A percentile compares a stretch with the other conserved stretches of the same genome.
Evolutionary conservation across 2,329 filamentous ascomycete genomes (phyloP).

Genomic region (Calonectria leucothoes): DNA sequence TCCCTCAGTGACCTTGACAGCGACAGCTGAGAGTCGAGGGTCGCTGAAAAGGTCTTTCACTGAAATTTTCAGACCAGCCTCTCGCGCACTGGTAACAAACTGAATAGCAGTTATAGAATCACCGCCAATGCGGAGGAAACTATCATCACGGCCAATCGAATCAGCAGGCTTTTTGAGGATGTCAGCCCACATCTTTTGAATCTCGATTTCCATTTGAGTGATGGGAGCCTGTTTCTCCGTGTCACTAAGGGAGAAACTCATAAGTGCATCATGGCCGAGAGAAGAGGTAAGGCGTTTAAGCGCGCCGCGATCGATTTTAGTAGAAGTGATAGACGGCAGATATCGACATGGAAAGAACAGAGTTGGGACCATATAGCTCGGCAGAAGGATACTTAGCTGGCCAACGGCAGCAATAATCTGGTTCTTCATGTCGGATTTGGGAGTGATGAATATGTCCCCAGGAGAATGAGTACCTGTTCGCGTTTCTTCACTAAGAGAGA

Average conservation of each 20-base stretch:
- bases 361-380: slow-evolving; percentile 30
- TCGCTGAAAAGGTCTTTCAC: slow-evolving; percentile 22
- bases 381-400: slow-evolving; percentile 5
- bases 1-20: neutral
- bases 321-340: slow-evolving; percentile 4
- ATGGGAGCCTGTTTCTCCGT: neutral
- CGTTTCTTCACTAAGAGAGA: neutral
- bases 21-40: neutral
- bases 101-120: slow-evolving; percentile 41
- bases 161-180: neutral
- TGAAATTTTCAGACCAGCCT: slow-evolving; percentile 2
- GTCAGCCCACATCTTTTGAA: neutral
- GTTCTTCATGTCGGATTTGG: neutral
- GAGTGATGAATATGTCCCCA: neutral
- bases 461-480: neutral
- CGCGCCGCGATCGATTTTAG: slow-evolving; percentile 24
- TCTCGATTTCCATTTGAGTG: neutral
- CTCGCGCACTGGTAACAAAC: slow-evolving; percentile 17
- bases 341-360: slow-evolving; percentile 18
- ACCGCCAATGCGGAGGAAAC: slow-evolving; percentile 24
- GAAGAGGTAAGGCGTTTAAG: neutral
- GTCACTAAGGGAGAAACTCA: neutral
- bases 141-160: slow-evolving; percentile 13
- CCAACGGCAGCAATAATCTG: neutral
- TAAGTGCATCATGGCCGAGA: neutral